Conservation (phyloP, 148 eudicot genomes). For the Cornus kousa region DNA sequence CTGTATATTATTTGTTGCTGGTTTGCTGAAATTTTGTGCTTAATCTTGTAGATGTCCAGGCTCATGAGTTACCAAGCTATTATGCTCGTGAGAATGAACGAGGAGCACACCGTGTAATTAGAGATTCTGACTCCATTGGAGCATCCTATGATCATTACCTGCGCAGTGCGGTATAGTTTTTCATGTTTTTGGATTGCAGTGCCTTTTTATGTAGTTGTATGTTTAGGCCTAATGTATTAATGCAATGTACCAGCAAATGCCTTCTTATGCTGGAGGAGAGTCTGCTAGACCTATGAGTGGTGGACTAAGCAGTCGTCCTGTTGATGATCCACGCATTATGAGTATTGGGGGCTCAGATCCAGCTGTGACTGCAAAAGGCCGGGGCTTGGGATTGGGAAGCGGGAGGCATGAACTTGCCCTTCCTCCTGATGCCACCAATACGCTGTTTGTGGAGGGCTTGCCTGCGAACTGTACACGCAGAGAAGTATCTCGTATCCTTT, state of each 20-base stretch:
- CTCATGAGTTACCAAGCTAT: conserved; percentile 55
- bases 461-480: conserved; percentile 72
- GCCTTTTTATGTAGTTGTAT: not conserved
- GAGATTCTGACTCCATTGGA: conserved; percentile 64
- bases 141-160: conserved; percentile 74
- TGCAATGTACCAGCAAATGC: conserved; percentile 45
- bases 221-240: conserved; percentile 9
- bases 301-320: conserved; percentile 39
- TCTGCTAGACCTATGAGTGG: conserved; percentile 47
- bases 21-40: conserved; percentile 11
- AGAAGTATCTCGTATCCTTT: conserved; percentile 94
- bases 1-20: not conserved
- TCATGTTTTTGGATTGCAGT: not conserved
- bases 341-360: conserved; percentile 44
- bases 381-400: conserved; percentile 42
- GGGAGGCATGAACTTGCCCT: conserved; percentile 58
- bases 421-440: conserved; percentile 79
- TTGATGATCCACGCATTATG: conserved; percentile 46
- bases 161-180: conserved; percentile 45
- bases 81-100: conserved; percentile 54
- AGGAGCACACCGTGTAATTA: conserved; percentile 35
- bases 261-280: conserved; percentile 50
- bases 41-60: conserved; percentile 47
- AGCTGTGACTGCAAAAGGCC: conserved; percentile 37
- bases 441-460: conserved; percentile 78